A percentile compares a stretch with the other conserved stretches of the same genome.
These are phyloP conservation scores for Acidomyces sp. DNA, from an alignment of 495 filamentous ascomycete species.

Conservation along the genomic window DNA sequence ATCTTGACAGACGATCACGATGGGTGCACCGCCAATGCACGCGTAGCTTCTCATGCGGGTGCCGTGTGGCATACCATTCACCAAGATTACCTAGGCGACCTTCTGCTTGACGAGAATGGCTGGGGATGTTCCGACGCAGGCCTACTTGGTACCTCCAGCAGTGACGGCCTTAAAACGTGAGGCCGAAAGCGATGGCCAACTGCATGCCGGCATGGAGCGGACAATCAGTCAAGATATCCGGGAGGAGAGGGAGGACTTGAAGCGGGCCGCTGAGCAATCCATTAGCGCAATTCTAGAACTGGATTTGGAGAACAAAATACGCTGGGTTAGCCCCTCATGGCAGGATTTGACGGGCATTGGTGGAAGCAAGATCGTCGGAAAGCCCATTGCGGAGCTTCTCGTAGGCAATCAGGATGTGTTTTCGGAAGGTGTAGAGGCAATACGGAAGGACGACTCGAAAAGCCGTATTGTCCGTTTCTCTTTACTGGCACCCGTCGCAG, in stretches of 20 bases:
- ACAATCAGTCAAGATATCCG: slow-evolving; percentile 54
- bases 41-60: slow-evolving; percentile 7
- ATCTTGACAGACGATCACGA: slow-evolving; percentile 10
- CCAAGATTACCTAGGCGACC: not conserved
- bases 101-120: slow-evolving; percentile 14
- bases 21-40: slow-evolving; percentile 4
- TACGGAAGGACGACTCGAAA: slow-evolving; percentile 83
- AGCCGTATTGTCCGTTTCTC: slow-evolving; percentile 86
- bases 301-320: slow-evolving; percentile 70
- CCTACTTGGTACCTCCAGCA: slow-evolving; percentile 14
- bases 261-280: slow-evolving; percentile 89
- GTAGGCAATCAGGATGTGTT: slow-evolving; percentile 68
- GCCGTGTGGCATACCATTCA: slow-evolving; percentile 1
- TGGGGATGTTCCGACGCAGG: slow-evolving; percentile 3
- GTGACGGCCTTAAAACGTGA: slow-evolving; percentile 44
- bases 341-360: slow-evolving; percentile 75
- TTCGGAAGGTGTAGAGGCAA: slow-evolving; percentile 64
- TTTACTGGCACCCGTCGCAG: slow-evolving; percentile 38
- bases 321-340: slow-evolving; percentile 98
- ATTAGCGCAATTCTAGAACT: slow-evolving; percentile 91
- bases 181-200: slow-evolving; percentile 33
- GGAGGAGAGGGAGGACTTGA: slow-evolving; percentile 79
- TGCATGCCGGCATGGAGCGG: slow-evolving; percentile 41
- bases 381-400: slow-evolving; percentile 65
- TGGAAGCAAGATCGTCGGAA: slow-evolving; percentile 59